Percentiles rank a stretch among this genome's conserved stretches.
Conservation (phyloP, 2,329 filamentous ascomycete genomes). For the Aureobasidium sp. region DNA sequence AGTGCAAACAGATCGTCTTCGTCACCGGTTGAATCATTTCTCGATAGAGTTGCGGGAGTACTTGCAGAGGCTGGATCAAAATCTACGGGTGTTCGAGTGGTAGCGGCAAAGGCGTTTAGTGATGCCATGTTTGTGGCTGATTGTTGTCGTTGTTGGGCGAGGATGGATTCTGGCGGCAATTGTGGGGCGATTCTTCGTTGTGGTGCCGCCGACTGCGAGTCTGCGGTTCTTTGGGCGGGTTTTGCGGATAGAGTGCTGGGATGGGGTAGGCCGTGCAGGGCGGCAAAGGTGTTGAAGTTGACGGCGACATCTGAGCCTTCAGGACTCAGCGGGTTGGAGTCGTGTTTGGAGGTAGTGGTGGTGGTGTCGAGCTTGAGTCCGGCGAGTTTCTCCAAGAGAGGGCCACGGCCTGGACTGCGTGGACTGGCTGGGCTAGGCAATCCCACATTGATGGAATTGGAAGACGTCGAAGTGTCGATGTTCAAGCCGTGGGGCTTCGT, state of each 20-base stretch:
- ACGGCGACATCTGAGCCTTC: conserved; percentile 58
- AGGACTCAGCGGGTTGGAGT: conserved; percentile 51
- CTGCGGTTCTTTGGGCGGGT: conserved; percentile 31
- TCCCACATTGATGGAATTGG: conserved; percentile 19
- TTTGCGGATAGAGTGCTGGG: conserved; percentile 38
- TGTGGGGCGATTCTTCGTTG: conserved; percentile 22
- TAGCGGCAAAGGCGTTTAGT: conserved; percentile 37
- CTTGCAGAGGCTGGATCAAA: conserved; percentile 27
- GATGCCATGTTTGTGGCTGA: conserved; percentile 33
- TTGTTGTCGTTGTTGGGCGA: conserved; percentile 32
- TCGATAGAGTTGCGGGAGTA: conserved; percentile 24
- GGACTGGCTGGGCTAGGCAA: conserved; percentile 54
- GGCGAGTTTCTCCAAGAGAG: conserved; percentile 70
- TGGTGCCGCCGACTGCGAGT: neutral
- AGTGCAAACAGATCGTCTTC: conserved; percentile 83
- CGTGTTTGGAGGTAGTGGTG: conserved; percentile 24
- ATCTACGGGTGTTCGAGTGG: conserved; percentile 26
- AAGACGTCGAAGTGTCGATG: conserved; percentile 25
- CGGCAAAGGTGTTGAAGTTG: conserved; percentile 51
- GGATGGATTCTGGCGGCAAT: conserved; percentile 33
- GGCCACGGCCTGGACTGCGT: conserved; percentile 55
- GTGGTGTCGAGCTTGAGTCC: conserved; percentile 73
- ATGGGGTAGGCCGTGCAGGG: conserved; percentile 45
- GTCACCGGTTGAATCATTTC: conserved; percentile 34
- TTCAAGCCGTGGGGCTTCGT: conserved; percentile 36